Base-by-base conservation (phyloP, 2,329 filamentous ascomycete species). In the Colletotrichum acutatum region DNA sequence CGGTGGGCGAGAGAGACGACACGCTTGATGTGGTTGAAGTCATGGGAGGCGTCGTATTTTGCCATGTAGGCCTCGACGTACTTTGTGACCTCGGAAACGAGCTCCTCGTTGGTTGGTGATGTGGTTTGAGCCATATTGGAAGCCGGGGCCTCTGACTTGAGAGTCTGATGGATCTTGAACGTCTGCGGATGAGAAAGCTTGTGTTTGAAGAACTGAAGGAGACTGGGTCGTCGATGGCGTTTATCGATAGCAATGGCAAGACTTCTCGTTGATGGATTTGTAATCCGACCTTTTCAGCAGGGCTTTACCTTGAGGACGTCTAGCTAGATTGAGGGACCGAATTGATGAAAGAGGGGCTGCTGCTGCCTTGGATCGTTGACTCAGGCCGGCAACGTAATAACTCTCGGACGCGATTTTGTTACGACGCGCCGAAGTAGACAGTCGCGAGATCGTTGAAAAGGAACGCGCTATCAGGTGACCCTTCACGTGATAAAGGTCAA, bases 11-110 rank as follows among this genome's bases (percentile, higher is more conserved):
- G 89, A n/a, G 89, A 87, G 26, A 95, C 84, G 26, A 98, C 95
- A 66, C 95, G 92, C 75, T 91, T 86, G 78, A 98, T 94, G 82
- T 98, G 95, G 69, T 90, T 86, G 85, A 94, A 97, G 84, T 97
- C 94, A 85, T 98, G 95, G 2, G 94, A 97, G 64, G 91, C 91
- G 83, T 98, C 95, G 83, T 94, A 94, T 75, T 89, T 86, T 58
- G 90, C 86, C 92, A 95, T 96, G 85, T 93, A 95, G 54, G 87
- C 84, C 78, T 90, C 57, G 66, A 94, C 91, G 80, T 92, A 94
- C 58, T 84, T 83, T 22, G 89, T 90, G 72, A 92, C 89, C 62
- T 84, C 82, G 79, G 90, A 84, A 75, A 93, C 84, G 68, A 86
- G 82, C 57, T 84, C 82, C 71, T 85, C 81, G 68, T 82, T 78